Percentiles rank a stretch among this genome's conserved stretches.
phyloP scores from a whole-genome alignment of 768 basidiomycete genomes.

The Termitomyces eurrhizus region DNA sequence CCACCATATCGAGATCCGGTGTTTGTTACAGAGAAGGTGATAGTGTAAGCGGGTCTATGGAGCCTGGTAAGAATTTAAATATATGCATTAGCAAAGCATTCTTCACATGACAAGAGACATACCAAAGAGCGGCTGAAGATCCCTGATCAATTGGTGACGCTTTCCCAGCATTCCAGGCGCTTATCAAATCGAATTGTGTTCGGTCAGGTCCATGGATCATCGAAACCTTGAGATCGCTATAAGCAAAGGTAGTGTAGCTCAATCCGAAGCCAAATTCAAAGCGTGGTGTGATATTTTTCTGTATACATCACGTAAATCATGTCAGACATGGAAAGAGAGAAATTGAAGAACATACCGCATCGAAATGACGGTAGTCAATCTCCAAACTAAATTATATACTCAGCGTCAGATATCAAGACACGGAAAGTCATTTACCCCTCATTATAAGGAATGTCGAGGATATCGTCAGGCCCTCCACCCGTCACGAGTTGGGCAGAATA shows the following conservation, averaged over 20 bases:
- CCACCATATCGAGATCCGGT: constrained; percentile 57
- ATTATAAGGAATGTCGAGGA: constrained; percentile 53
- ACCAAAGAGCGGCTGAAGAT: constrained; percentile 61
- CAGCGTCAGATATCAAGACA: neutral
- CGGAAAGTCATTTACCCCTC: constrained; percentile 39
- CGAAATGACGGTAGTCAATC: constrained; percentile 74
- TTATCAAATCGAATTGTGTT: constrained; percentile 33
- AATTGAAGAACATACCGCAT: constrained; percentile 44
- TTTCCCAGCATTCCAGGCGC: constrained; percentile 56
- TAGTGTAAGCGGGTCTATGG: constrained; percentile 58
- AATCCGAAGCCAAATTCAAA: constrained; percentile 91
- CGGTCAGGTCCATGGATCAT: constrained; percentile 36
- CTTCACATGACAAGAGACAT: neutral
- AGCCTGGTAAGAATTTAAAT: constrained; percentile 35
- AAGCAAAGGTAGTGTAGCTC: constrained; percentile 80
- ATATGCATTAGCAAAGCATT: neutral
- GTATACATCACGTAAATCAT: constrained; percentile 3
- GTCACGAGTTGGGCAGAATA: constrained; percentile 50
- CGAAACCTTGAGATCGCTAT: constrained; percentile 51
- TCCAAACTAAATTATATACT: constrained; percentile 33
- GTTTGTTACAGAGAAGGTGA: constrained; percentile 66
- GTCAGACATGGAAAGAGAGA: constrained; percentile 1
- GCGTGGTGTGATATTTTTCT: constrained; percentile 72
- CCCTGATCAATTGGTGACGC: constrained; percentile 53
- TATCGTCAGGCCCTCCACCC: constrained; percentile 30